Base-by-base conservation (phyloP, 2,329 filamentous ascomycete genomes). In the Paraphoma chrysanthemicola region DNA sequence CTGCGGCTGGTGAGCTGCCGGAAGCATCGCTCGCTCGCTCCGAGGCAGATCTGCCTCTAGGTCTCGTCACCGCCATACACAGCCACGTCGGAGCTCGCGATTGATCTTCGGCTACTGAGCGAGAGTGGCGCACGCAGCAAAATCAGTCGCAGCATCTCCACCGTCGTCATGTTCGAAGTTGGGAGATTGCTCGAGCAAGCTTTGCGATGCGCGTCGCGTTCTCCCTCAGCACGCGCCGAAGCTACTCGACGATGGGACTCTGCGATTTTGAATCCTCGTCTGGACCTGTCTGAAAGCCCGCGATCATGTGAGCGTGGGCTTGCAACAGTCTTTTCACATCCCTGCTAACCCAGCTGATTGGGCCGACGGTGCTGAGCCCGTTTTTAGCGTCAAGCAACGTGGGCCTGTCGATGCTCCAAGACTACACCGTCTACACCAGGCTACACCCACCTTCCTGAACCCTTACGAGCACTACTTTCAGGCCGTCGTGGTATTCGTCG, bases 381-480 rank as follows among this genome's bases (percentile, higher is more conserved):
- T 73, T 68, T 73, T 72, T 76, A 73, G 72, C 61, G 64, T 62
- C 69, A 69, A 72, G 57, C 68, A 73, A 74, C 71, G 68, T 70
- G 69, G 64, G 70, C 74, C 74, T 76, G 72, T 76, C 65, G 66
- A 70, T 56, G 59, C 51, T 62, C 71, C 72, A 75, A 74, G 71
- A 67, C 71, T 29, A 60, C 69, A 50, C 51, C 71, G 10, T 36
- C 33, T 36, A 36, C 14, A 36, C 33, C 33, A 36, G 57, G 67
- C 68, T 59, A 68, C 67, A 65, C 68, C 71, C 69, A 69, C 70
- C 61, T 60, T 63, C 54, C 60, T 65, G 58, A 59, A 61, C 53
- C 56, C 53, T 56, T 54, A 65, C 54, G 64, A 57, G 66, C 61
- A 65, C 62, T 51, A 66, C 59, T 60, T 61, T 62, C 60, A 59